Evolutionary conservation across 345 rosid genomes (phyloP).

Genomic region (Salix udensis): DNA sequence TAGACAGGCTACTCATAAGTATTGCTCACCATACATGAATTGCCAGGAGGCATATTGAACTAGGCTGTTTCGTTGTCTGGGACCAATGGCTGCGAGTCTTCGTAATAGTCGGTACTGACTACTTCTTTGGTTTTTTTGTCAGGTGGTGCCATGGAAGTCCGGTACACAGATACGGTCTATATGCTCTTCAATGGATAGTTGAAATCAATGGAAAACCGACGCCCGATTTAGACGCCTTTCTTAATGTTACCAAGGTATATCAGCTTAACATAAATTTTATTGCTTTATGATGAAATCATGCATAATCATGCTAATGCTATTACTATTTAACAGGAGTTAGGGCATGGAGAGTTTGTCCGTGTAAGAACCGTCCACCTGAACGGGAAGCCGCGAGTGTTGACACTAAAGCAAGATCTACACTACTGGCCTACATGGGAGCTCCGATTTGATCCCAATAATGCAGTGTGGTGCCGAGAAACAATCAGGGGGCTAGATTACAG

Average conservation of each 20-base stretch:
- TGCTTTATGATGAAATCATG: neutral
- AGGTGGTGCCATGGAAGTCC: constrained; percentile 99
- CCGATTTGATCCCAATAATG: constrained; percentile 67
- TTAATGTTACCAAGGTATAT: constrained; percentile 65
- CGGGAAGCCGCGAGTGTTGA: constrained; percentile 85
- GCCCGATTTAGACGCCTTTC: constrained; percentile 75
- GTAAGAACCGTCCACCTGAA: constrained; percentile 74
- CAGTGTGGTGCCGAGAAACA: constrained; percentile 61
- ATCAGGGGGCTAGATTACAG: constrained; percentile 49
- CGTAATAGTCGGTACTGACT: too few relatives aligned
- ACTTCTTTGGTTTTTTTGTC: constrained; percentile 11
- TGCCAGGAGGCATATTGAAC: too few relatives aligned
- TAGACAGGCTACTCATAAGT: too few relatives aligned
- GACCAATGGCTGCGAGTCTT: neutral
- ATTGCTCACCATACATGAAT: too few relatives aligned
- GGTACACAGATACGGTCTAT: constrained; percentile 74
- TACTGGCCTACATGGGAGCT: constrained; percentile 97
- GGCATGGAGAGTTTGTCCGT: constrained; percentile 82
- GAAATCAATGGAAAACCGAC: constrained; percentile 84
- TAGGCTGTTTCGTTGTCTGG: neutral
- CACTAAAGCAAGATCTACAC: constrained; percentile 90
- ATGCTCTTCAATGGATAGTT: constrained; percentile 90
- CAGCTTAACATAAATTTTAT: neutral
- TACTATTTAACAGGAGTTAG: constrained; percentile 54
- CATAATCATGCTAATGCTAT: neutral